Conservation (phyloP, 1,139 yeast species). For the Insectozyma bohioensis region DNA sequence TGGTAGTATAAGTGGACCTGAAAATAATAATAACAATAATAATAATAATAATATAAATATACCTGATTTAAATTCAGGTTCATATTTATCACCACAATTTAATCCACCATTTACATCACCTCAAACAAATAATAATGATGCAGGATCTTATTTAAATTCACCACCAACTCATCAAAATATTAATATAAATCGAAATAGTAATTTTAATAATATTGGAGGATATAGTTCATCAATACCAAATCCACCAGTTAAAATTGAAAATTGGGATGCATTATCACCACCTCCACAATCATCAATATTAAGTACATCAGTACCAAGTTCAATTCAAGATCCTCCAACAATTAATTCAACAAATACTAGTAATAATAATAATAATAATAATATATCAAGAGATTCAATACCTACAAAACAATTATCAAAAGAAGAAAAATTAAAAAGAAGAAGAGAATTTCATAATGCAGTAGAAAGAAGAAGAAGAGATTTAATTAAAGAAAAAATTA, state of each 20-base stretch:
- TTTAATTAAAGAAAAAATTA: conserved; percentile 71
- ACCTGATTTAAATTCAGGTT: conserved; percentile 20
- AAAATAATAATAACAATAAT: conserved; percentile 7
- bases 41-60: conserved; percentile 6
- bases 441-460: conserved; percentile 78
- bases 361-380: too few species aligned
- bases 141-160: conserved; percentile 31
- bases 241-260: conserved; percentile 14
- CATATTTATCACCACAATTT: conserved; percentile 29
- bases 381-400: conserved; percentile 14
- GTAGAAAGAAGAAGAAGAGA: conserved; percentile 81
- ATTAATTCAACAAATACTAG: conserved; percentile 4
- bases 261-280: conserved; percentile 26
- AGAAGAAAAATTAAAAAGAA: conserved; percentile 66
- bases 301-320: conserved; percentile 15
- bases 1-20: conserved; percentile 27
- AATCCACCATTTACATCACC: conserved; percentile 26
- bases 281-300: conserved; percentile 18
- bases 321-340: conserved; percentile 1
- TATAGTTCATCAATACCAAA: conserved; percentile 29
- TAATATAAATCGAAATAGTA: not conserved
- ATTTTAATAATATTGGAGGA: conserved; percentile 6
- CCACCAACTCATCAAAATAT: conserved; percentile 24
- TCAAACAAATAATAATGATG: conserved; percentile 19
- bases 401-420: conserved; percentile 53